Evolutionary conservation across 208 protist genomes (phyloP), one percentile per base, ranked within the genome.

Genomic region (Leishmania tarentolae): DNA sequence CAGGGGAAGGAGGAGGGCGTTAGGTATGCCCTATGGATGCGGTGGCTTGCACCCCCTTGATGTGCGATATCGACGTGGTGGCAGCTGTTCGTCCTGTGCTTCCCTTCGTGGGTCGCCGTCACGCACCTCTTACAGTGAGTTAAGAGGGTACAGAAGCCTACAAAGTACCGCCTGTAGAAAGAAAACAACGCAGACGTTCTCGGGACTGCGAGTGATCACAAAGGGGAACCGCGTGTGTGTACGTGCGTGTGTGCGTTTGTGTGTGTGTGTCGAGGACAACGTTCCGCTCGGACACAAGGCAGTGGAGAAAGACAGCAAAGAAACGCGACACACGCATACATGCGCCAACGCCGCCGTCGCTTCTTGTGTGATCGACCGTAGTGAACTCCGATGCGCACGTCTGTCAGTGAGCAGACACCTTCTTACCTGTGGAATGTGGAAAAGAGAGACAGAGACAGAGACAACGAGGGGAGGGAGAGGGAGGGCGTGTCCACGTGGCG

Each of bases 121-220:
- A 9, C 47, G 68, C 42, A 31, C 68, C 68, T 72, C 68, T 72
- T 72, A 72, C 42, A 35, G 2, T 72, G 68, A 50, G 68, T 72
- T 35, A 72, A 72, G 68, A n/a, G 68, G 68, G 68, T 21, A 15
- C 24, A 42, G 5, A 21, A 28, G 19, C 6, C 8, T 13, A 4
- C 59, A 13, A 65, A 53, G 15, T 5, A 35, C 13, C 11, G 31
- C 19, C 59, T 19, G 15, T 3, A 37, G 19, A 31, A 24, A 70
- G 19, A 70, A 46, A 44, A 35, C 31, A n/a, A 50, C 42, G 17
- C 15, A 72, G 68, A 72, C 35, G 8, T 2, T 50, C 42, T 72
- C 24, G 28, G 0, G 68, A 9, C 37, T 8, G 68, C 65, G 42
- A 24, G 42, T 72, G 24, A 44, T 21, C 7, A 0, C 24, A n/a